Evolutionary conservation across 2,329 filamentous ascomycete genomes (phyloP).

Genomic region (Epichloe typhina): DNA sequence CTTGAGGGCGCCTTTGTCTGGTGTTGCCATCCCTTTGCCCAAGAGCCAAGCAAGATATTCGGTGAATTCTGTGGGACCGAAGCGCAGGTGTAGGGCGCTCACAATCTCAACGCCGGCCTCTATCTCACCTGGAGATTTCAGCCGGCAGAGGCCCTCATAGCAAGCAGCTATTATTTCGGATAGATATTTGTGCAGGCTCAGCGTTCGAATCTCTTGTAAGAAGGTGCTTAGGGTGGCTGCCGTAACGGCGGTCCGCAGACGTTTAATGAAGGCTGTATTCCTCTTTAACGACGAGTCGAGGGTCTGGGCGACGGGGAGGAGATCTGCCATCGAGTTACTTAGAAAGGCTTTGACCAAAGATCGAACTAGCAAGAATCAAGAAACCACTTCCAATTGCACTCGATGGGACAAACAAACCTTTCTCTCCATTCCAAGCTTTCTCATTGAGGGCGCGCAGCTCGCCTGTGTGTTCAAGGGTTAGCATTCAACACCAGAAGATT

Average conservation of each 20-base stretch:
- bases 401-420: slow-evolving; percentile 41
- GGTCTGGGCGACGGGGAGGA: slow-evolving; percentile 63
- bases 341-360: neutral
- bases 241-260: slow-evolving; percentile 79
- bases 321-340: slow-evolving; percentile 35
- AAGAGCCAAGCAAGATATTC: slow-evolving; percentile 85
- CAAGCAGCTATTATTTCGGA: slow-evolving; percentile 94
- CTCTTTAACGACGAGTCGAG: slow-evolving; percentile 95
- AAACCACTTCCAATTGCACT: slow-evolving; percentile 8
- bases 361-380: slow-evolving; percentile 5
- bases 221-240: slow-evolving; percentile 70
- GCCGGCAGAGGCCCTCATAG: slow-evolving; percentile 83
- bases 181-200: slow-evolving; percentile 91
- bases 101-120: slow-evolving; percentile 85
- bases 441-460: slow-evolving; percentile 83
- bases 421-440: slow-evolving; percentile 78
- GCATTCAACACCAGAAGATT: neutral
- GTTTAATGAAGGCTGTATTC: slow-evolving; percentile 96
- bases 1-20: slow-evolving; percentile 76
- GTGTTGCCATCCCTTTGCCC: slow-evolving; percentile 79
- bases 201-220: slow-evolving; percentile 74
- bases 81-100: slow-evolving; percentile 89
- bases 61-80: slow-evolving; percentile 82
- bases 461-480: slow-evolving; percentile 37
- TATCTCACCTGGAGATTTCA: slow-evolving; percentile 86